Conservation (phyloP, 2,329 filamentous ascomycete species). For the Alternaria sp. region DNA sequence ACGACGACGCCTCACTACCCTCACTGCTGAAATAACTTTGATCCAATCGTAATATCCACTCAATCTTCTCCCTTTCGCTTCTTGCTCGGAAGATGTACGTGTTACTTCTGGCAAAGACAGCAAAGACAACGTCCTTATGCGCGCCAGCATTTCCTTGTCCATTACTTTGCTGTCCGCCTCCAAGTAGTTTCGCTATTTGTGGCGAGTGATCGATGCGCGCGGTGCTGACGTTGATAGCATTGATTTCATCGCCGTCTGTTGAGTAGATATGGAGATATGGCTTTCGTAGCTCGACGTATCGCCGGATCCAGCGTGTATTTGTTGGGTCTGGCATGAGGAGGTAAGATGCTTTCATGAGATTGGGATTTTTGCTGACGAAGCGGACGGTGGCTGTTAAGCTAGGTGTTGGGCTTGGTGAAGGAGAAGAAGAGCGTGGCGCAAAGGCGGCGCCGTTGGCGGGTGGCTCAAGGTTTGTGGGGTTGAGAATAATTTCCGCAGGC, state of each 20-base stretch:
- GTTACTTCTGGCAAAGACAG: slow-evolving; percentile 91
- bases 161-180: slow-evolving; percentile 45
- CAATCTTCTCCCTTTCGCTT: slow-evolving; percentile 89
- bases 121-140: slow-evolving; percentile 76
- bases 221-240: slow-evolving; percentile 86
- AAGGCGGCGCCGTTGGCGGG: slow-evolving; percentile 68
- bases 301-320: slow-evolving; percentile 84
- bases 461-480: slow-evolving; percentile 67
- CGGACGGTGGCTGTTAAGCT: slow-evolving; percentile 79
- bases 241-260: slow-evolving; percentile 87
- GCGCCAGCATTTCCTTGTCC: slow-evolving; percentile 14
- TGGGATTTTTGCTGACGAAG: slow-evolving; percentile 76
- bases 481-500: slow-evolving; percentile 57
- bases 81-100: slow-evolving; percentile 93
- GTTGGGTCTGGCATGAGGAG: slow-evolving; percentile 84
- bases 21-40: slow-evolving; percentile 69
- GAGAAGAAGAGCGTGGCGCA: slow-evolving; percentile 51
- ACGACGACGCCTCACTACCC: slow-evolving; percentile 27
- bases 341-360: slow-evolving; percentile 82
- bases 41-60: slow-evolving; percentile 96
- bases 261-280: slow-evolving; percentile 93
- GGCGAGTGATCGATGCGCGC: slow-evolving; percentile 92
- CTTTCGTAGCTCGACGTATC: slow-evolving; percentile 89
- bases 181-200: slow-evolving; percentile 79
- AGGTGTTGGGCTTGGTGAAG: slow-evolving; percentile 57